These are phyloP conservation scores for Fusarium pseudocircinatum DNA, from an alignment of 2,329 filamentous ascomycete genomes.

Conservation along the genomic window DNA sequence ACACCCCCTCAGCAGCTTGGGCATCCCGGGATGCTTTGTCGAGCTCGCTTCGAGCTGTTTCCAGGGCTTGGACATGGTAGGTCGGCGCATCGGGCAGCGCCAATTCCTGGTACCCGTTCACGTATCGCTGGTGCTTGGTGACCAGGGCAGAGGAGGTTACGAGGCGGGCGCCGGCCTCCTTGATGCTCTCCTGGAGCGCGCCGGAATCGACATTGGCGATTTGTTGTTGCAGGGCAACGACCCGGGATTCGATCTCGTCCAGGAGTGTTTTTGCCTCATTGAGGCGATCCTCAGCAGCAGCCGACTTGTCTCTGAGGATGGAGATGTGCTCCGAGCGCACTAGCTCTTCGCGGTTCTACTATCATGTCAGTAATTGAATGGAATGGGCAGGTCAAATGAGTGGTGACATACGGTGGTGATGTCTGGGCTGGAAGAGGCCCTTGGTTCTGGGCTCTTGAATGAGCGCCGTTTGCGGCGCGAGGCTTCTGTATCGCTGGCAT, in stretches of 20 bases:
- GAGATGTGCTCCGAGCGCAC: background rate
- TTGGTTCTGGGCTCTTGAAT: background rate
- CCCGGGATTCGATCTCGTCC: background rate
- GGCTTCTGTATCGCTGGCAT: background rate
- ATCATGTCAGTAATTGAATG: background rate
- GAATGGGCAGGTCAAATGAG: background rate
- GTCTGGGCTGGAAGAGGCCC: background rate
- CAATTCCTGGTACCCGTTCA: background rate
- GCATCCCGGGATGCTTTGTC: background rate
- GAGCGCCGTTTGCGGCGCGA: background rate
- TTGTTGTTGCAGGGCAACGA: background rate
- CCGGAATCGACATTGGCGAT: background rate
- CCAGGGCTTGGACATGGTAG: background rate
- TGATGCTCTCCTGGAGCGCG: background rate
- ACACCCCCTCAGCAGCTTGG: background rate
- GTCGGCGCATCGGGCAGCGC: background rate
- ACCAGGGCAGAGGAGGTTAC: background rate
- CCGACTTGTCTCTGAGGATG: background rate
- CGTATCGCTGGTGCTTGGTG: background rate
- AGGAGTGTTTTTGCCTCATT: background rate
- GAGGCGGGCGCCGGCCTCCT: background rate
- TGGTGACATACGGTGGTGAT: background rate
- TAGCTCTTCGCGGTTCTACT: background rate
- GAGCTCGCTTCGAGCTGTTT: background rate
- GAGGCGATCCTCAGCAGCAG: background rate